Base-by-base conservation (phyloP, 176 grass and related monocot species). In the Elaeis guineensis region DNA sequence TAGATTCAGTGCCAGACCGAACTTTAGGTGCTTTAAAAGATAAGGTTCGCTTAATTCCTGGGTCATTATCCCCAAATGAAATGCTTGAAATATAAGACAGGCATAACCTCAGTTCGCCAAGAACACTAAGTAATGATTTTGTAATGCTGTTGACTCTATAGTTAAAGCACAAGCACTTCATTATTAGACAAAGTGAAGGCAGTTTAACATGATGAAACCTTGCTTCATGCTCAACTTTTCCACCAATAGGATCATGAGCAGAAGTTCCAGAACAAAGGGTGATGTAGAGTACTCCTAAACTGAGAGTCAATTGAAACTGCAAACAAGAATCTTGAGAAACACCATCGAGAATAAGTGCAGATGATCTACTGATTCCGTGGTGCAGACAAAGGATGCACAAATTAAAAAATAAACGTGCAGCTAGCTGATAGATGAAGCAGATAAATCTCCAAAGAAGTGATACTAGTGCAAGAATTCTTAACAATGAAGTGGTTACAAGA, bases 201-300 rank as follows among this genome's bases (percentile, higher is more conserved):
- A 71, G 29, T 63, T 74, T 23, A 14, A 50, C 25, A 50, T 55
- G 65, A 71, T 75, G 68, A 61, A 21, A 51, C 69, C 53, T 72
- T 39, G 52, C 64, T 69, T 44, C 59, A 2, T 76, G 70, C 18
- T 76, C 57, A 58, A 66, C 54, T 18, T 52, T 67, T 72, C 62
- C 65, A 49, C 16, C 25, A 54, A 19, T 29, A 48, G 28, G 58
- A 70, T 49, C 62, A 20, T 57, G 49, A 74, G 51, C 70, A 74
- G 28, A 50, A 22, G 55, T 3, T 15, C 11, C 35, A 44, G 83
- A 59, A 55, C 71, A 76, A 30, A 93, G 69, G 16, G 77, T 77
- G 68, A 93, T 58, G 66, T 57, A 72, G 54, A 93, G 70, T 73
- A 87, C 80, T 30, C 70, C 83, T 69, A 93, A 66, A 69, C 79